phyloP scores from a whole-genome alignment of 1,284 basidiomycete species.

The Ustilago esculenta region DNA sequence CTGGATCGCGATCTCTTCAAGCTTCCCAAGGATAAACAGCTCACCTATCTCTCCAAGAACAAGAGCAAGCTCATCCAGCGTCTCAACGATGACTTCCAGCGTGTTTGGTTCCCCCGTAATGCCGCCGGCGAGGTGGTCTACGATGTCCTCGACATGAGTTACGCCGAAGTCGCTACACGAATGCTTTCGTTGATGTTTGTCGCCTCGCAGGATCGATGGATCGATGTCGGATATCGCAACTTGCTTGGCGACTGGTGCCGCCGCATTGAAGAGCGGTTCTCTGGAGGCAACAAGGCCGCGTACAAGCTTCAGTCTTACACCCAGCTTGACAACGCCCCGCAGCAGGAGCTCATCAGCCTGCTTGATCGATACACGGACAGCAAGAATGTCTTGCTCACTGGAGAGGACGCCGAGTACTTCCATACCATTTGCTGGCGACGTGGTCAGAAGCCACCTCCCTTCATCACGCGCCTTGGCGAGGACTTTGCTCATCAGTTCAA shows the following conservation, averaged over 20 bases:
- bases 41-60: slow-evolving; percentile 84
- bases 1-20: slow-evolving; percentile 91
- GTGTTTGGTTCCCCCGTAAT: slow-evolving; percentile 69
- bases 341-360: slow-evolving; percentile 80
- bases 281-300: slow-evolving; percentile 55
- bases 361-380: slow-evolving; percentile 85
- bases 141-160: slow-evolving; percentile 95
- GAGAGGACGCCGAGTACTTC: slow-evolving; percentile 95
- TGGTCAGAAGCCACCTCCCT: slow-evolving; percentile 97
- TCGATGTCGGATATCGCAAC: slow-evolving; percentile 89
- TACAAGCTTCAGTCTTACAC: slow-evolving; percentile 57
- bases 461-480: slow-evolving; percentile 91
- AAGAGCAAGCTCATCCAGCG: slow-evolving; percentile 89
- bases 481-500: slow-evolving; percentile 77
- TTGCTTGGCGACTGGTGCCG: slow-evolving; percentile 96
- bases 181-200: slow-evolving; percentile 95
- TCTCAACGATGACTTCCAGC: slow-evolving; percentile 93
- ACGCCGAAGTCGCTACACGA: slow-evolving; percentile 91
- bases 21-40: slow-evolving; percentile 92
- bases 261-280: slow-evolving; percentile 84
- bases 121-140: slow-evolving; percentile 73
- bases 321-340: slow-evolving; percentile 84
- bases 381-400: slow-evolving; percentile 84
- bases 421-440: slow-evolving; percentile 91
- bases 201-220: slow-evolving; percentile 88